Base-by-base conservation (phyloP, 495 filamentous ascomycete species). In the Talaromyces thailandensis region DNA sequence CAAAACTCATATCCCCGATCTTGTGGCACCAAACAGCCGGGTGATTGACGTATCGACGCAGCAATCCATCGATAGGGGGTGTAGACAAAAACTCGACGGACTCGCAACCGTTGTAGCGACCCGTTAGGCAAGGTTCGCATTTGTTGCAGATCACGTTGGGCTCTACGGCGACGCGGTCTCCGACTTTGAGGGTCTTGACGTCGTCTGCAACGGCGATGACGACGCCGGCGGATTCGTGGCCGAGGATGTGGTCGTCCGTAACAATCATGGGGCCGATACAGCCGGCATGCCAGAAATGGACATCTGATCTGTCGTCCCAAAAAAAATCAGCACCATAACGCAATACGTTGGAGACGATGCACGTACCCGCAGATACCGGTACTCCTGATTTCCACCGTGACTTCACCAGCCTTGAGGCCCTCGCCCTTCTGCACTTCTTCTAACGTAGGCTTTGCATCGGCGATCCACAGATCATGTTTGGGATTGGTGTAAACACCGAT, bases 401-500 rank as follows among this genome's bases (percentile, higher is more conserved):
- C 90, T 73, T 96, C 88, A 28, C 93, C 93, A 21, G 82, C 78
- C 71, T 88, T 87, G 64, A 97, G 79, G 18, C 78, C 79, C 59
- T 86, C 81, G 35, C 87, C 88, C 53, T 79, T 84, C 70, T 87
- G 82, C 31, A 94, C 84, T 64, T 86, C 84, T 70, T 95, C 89
- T 4, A 90, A 75, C 16, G 84, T 86, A 1, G 93, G 93, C 60
- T 79, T 78, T 1, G 91, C 85, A 50, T 91, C 87, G 58, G 83
- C 88, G 50, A 96, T 86, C 90, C 93, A 98, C 58, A 98, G 79
- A 65, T 96, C 89, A 70, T 98, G 93, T 28, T 84, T 81, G 29
- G 93, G 91, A 75, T 96, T 95, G 56, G 93, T 98, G 81, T 88
- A 98, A 58, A 96, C 92, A 67, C 90, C 93, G 67, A 98, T 93